Evolutionary conservation across 495 filamentous ascomycete species (phyloP).

Genomic region (Aspergillus asperescens): DNA sequence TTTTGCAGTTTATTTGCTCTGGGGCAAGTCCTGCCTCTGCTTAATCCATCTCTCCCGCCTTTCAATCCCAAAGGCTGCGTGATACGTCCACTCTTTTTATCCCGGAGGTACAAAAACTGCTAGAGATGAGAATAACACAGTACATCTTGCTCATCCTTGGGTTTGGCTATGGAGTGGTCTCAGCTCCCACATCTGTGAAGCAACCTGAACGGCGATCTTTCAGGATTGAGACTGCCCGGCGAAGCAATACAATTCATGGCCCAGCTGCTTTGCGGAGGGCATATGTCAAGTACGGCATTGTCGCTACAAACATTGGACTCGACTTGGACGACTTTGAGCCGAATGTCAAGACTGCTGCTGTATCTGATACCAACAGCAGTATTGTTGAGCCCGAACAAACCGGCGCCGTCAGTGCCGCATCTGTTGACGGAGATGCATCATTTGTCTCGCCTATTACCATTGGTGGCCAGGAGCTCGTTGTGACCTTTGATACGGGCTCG

Average conservation of each 20-base stretch:
- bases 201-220: constrained; percentile 43
- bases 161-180: constrained; percentile 36
- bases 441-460: constrained; percentile 68
- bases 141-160: constrained; percentile 28
- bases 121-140: constrained; percentile 29
- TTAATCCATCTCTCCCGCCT: background rate
- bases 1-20: constrained; percentile 14
- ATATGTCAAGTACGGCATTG: constrained; percentile 58
- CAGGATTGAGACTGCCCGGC: constrained; percentile 55
- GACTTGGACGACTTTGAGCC: constrained; percentile 36
- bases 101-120: constrained; percentile 2
- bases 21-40: constrained; percentile 20
- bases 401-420: constrained; percentile 57
- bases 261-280: constrained; percentile 55
- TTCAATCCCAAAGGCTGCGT: constrained; percentile 4
- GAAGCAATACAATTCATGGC: constrained; percentile 50
- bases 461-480: constrained; percentile 65
- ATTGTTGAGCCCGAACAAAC: constrained; percentile 29
- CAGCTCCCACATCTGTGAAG: constrained; percentile 24
- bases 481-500: constrained; percentile 82
- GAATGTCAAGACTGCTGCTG: constrained; percentile 20
- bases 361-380: constrained; percentile 15
- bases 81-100: constrained; percentile 3
- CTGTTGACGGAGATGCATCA: constrained; percentile 57
- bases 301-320: constrained; percentile 21